Conservation (phyloP, 2,329 filamentous ascomycete species). For the Penicillium decumbens region DNA sequence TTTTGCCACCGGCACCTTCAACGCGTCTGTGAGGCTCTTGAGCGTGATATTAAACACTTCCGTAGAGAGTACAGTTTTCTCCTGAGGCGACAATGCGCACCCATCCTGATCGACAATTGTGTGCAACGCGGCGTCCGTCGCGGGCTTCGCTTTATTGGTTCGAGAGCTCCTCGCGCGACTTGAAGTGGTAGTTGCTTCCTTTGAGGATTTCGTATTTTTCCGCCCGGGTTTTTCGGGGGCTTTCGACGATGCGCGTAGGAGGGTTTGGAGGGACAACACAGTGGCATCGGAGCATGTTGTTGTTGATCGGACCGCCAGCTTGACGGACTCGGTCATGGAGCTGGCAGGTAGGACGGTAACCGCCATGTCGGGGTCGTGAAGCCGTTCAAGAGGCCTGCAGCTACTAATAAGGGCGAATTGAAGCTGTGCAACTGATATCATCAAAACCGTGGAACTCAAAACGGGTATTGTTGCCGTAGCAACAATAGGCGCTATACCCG, state of each 20-base stretch:
- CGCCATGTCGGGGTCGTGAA: conserved; percentile 25
- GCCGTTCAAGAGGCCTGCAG: conserved; percentile 14
- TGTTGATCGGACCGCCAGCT: conserved; percentile 51
- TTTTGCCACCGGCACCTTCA: conserved; percentile 24
- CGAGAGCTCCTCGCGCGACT: conserved; percentile 23
- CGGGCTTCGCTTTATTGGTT: conserved; percentile 23
- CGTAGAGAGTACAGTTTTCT: conserved; percentile 42
- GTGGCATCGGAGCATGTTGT: conserved; percentile 50
- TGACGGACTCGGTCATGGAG: conserved; percentile 45
- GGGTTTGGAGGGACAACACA: conserved; percentile 37
- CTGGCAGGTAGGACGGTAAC: conserved; percentile 31
- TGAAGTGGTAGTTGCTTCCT: conserved; percentile 19
- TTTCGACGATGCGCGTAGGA: conserved; percentile 32
- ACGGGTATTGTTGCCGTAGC: conserved; percentile 29
- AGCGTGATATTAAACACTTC: conserved; percentile 45
- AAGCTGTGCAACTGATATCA: conserved; percentile 24
- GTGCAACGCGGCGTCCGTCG: conserved; percentile 26
- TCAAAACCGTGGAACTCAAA: conserved; percentile 14
- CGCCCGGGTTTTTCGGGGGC: conserved; percentile 22
- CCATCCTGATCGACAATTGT: conserved; percentile 24
- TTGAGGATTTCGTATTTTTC: conserved; percentile 24
- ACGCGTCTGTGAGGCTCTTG: conserved; percentile 41
- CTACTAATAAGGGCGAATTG: conserved; percentile 15
- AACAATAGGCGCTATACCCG: conserved; percentile 24
- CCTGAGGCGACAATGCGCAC: conserved; percentile 31